Evolutionary conservation across 441 rosid genomes (phyloP).

Genomic region (Croton laevigatus): DNA sequence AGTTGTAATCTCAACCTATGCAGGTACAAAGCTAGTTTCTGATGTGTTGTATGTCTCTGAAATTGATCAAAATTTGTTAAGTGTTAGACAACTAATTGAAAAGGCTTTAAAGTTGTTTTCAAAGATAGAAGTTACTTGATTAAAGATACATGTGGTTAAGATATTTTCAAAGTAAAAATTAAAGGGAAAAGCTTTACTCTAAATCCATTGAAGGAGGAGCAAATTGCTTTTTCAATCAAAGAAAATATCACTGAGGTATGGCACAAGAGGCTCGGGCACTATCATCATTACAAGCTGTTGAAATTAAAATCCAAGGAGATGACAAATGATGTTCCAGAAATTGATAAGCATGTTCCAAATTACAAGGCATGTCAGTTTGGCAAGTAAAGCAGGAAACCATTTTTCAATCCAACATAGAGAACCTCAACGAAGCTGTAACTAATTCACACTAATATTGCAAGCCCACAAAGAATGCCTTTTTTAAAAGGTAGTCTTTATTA

Average conservation of each 20-base stretch:
- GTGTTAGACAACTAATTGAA: background rate
- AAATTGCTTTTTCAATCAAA: background rate
- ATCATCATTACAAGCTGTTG: background rate
- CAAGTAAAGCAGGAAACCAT: constrained; percentile 8
- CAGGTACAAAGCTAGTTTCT: background rate
- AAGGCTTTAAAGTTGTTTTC: background rate
- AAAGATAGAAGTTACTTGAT: background rate
- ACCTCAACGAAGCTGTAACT: background rate
- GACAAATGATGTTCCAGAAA: too few species aligned
- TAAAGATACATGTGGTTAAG: background rate
- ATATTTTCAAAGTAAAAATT: background rate
- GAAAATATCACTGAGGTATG: background rate
- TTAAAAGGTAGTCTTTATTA: constrained; percentile 2
- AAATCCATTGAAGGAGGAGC: background rate
- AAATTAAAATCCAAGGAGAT: too few species aligned
- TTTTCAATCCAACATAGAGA: constrained; percentile 14
- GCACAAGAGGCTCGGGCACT: background rate
- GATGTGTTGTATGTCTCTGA: background rate
- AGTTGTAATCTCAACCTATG: background rate
- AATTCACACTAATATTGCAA: background rate
- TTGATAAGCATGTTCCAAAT: too few species aligned
- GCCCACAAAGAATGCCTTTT: background rate
- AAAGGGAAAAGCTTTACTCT: background rate
- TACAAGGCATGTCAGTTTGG: constrained; percentile 10
- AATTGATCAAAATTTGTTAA: background rate